These are phyloP conservation scores for Russula abietina DNA, from an alignment of 768 basidiomycete species.

Conservation along the genomic window DNA sequence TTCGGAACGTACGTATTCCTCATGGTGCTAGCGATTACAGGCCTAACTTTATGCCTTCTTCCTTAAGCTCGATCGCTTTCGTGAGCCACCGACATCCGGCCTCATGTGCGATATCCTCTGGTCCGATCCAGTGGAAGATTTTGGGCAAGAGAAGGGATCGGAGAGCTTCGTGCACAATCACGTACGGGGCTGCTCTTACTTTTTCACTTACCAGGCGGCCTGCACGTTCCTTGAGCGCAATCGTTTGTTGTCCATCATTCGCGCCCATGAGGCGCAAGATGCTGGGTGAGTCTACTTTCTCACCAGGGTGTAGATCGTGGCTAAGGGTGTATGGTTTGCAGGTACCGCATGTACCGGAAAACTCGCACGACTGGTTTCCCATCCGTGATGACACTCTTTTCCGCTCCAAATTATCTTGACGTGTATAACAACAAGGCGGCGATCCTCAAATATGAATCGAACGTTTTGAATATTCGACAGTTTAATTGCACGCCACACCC, in stretches of 20 bases:
- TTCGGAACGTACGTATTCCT: constrained; percentile 60
- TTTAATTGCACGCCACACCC: constrained; percentile 95
- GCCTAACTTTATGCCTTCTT: not conserved
- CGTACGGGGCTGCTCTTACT: constrained; percentile 94
- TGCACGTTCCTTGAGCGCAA: constrained; percentile 97
- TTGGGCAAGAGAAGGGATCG: constrained; percentile 85
- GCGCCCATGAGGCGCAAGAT: constrained; percentile 98
- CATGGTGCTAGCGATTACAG: not conserved
- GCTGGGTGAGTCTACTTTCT: constrained; percentile 58
- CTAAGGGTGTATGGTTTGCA: constrained; percentile 28
- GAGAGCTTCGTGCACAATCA: constrained; percentile 95
- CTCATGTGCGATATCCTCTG: constrained; percentile 99
- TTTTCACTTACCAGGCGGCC: constrained; percentile 93
- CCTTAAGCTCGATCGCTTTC: constrained; percentile 88
- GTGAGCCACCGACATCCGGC: constrained; percentile 95
- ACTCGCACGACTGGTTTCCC: constrained; percentile 98
- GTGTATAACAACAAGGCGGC: constrained; percentile 99
- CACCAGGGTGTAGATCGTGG: not conserved
- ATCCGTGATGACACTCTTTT: constrained; percentile 99
- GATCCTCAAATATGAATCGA: constrained; percentile 97
- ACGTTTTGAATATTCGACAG: constrained; percentile 97
- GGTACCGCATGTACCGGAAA: constrained; percentile 98
- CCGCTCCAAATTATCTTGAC: constrained; percentile 95
- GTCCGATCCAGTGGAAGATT: constrained; percentile 98
- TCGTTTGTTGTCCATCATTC: constrained; percentile 91